Conservation (phyloP, 768 basidiomycete species). For the Russula emetica region DNA sequence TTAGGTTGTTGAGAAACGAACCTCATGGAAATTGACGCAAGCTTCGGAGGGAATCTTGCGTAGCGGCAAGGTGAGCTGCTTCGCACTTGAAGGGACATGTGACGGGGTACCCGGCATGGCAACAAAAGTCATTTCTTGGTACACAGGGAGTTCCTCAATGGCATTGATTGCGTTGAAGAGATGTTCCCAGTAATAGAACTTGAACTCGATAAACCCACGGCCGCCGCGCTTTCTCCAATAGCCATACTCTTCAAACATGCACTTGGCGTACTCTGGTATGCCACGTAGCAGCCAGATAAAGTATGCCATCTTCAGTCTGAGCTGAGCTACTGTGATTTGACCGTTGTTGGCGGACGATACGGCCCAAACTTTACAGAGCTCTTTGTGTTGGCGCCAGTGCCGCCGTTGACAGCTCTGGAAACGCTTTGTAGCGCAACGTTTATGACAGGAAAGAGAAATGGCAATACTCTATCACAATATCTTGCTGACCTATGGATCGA, state of each 20-base stretch:
- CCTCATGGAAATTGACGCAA: conserved; percentile 15
- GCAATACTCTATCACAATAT: conserved; percentile 24
- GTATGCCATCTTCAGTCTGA: conserved; percentile 28
- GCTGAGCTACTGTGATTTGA: conserved; percentile 26
- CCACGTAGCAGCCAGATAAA: conserved; percentile 30
- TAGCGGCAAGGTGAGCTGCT: conserved; percentile 14
- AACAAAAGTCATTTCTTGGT: conserved; percentile 11
- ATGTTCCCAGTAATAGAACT: conserved; percentile 28
- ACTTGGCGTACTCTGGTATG: conserved; percentile 21
- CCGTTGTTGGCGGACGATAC: conserved; percentile 22
- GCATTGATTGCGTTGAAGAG: conserved; percentile 23
- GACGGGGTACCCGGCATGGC: conserved; percentile 29
- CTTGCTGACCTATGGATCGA: conserved; percentile 22
- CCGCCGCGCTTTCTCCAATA: conserved; percentile 16
- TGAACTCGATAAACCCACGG: conserved; percentile 29
- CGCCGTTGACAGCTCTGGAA: conserved; percentile 25
- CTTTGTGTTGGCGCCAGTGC: conserved; percentile 29
- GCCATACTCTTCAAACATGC: conserved; percentile 26
- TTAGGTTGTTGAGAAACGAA: conserved; percentile 1
- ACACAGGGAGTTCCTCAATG: conserved; percentile 19
- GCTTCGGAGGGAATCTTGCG: conserved; percentile 17
- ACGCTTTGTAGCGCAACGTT: background rate
- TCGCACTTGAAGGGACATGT: conserved; percentile 10
- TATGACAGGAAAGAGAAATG: background rate
- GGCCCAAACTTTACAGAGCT: conserved; percentile 28